These are phyloP conservation scores for Debaryomyces hansenii DNA, from an alignment of 805 yeast genomes.

Conservation along the genomic window DNA sequence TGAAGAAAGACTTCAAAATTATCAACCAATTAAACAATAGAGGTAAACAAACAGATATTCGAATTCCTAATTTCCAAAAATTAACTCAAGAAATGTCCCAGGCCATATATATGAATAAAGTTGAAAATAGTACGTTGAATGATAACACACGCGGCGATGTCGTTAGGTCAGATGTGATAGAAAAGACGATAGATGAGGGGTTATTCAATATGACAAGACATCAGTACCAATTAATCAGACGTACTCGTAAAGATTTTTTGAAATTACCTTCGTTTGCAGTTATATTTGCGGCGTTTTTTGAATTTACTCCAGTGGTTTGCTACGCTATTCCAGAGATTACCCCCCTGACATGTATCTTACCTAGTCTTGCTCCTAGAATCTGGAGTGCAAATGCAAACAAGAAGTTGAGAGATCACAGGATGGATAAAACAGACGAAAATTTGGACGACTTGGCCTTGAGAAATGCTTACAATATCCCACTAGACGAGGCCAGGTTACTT, in stretches of 20 bases:
- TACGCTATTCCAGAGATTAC: constrained; percentile 54
- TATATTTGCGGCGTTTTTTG: constrained; percentile 50
- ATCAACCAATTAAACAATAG: constrained; percentile 17
- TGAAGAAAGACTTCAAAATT: constrained; percentile 18
- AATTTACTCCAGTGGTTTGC: constrained; percentile 53
- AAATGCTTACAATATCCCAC: constrained; percentile 50
- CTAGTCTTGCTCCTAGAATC: constrained; percentile 40
- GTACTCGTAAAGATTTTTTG: constrained; percentile 50
- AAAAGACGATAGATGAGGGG: constrained; percentile 7
- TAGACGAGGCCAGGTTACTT: constrained; percentile 35
- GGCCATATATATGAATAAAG: constrained; percentile 31
- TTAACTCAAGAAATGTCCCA: constrained; percentile 37
- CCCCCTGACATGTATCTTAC: constrained; percentile 59
- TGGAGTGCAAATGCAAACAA: constrained; percentile 22
- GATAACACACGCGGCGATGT: constrained; percentile 18
- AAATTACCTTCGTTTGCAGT: constrained; percentile 56
- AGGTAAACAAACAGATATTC: constrained; percentile 25
- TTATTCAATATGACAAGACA: constrained; percentile 46
- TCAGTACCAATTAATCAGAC: constrained; percentile 49
- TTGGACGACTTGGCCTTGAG: constrained; percentile 28
- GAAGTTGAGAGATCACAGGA: constrained; percentile 8
- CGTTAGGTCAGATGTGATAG: constrained; percentile 11
- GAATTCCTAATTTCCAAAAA: constrained; percentile 33
- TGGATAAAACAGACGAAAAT: constrained; percentile 10
- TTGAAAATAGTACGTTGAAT: constrained; percentile 32